phyloP scores from a whole-genome alignment of 352 stramenopile species.

The Phytopythium helicoides region DNA sequence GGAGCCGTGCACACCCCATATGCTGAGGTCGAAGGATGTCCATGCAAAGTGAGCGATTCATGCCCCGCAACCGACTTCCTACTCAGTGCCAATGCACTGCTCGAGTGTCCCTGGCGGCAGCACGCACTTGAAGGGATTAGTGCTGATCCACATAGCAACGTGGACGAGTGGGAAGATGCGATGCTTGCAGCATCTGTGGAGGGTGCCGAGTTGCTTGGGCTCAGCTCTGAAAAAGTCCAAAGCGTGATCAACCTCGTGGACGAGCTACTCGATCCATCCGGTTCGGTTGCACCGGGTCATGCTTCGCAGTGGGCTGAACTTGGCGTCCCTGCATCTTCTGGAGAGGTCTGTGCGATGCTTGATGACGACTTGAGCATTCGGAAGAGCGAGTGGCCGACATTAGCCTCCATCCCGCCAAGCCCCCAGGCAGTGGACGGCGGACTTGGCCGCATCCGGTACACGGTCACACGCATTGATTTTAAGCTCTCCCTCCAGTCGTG shows the following conservation, averaged over 20 bases:
- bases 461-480: slow-evolving; percentile 31
- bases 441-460: slow-evolving; percentile 28
- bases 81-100: slow-evolving; percentile 29
- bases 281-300: no score
- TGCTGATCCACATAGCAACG: not conserved
- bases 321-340: slow-evolving; percentile 12
- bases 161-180: not conserved
- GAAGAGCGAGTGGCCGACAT: slow-evolving; percentile 4
- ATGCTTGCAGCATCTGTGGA: slow-evolving; percentile 9
- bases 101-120: slow-evolving; percentile 13
- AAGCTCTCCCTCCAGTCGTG: slow-evolving; percentile 29
- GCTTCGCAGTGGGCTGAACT: slow-evolving; percentile 10
- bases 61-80: slow-evolving; percentile 49
- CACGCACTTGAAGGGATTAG: slow-evolving; percentile 3
- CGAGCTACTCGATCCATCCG: slow-evolving; percentile 4
- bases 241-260: slow-evolving; percentile 10
- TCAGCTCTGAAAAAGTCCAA: slow-evolving; percentile 5
- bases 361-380: not conserved
- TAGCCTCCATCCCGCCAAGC: slow-evolving; percentile 15
- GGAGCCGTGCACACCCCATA: slow-evolving; percentile 37
- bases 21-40: slow-evolving; percentile 31
- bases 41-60: slow-evolving; percentile 44
- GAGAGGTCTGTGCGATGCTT: not conserved
- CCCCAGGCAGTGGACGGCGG: slow-evolving; percentile 14
- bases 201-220: slow-evolving; percentile 15